These are phyloP conservation scores for Amanita fuliginea DNA, from an alignment of 768 basidiomycete genomes.

Conservation along the genomic window DNA sequence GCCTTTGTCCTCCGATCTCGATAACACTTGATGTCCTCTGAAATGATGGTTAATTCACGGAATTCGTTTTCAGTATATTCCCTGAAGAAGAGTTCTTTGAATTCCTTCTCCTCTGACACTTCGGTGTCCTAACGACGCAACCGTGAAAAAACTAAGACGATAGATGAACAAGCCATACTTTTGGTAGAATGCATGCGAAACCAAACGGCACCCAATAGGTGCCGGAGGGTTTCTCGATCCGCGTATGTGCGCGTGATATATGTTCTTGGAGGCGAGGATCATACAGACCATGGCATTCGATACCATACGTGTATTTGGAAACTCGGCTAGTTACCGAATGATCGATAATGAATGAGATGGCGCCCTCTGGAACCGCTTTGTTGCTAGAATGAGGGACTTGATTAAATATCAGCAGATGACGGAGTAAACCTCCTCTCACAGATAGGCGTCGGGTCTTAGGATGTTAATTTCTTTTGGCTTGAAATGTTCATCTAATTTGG, in stretches of 20 bases:
- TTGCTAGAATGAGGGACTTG: slow-evolving; percentile 8
- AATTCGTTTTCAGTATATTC: slow-evolving; percentile 6
- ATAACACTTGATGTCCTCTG: slow-evolving; percentile 10
- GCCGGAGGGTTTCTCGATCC: slow-evolving; percentile 2
- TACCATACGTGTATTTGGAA: slow-evolving; percentile 10
- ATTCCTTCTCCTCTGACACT: slow-evolving; percentile 16
- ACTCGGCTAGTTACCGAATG: slow-evolving; percentile 11
- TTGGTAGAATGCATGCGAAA: slow-evolving; percentile 9
- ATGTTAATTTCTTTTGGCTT: slow-evolving; percentile 22
- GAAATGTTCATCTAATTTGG: slow-evolving; percentile 26
- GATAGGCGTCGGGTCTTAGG: slow-evolving; percentile 31
- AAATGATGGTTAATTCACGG: slow-evolving; percentile 4
- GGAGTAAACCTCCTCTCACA: slow-evolving; percentile 22
- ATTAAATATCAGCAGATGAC: background rate
- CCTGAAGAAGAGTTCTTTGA: slow-evolving; percentile 8
- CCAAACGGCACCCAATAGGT: background rate
- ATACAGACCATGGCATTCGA: slow-evolving; percentile 3
- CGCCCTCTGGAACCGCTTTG: slow-evolving; percentile 17
- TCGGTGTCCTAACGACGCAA: slow-evolving; percentile 10
- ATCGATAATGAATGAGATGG: slow-evolving; percentile 14
- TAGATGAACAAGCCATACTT: background rate
- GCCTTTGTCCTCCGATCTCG: slow-evolving; percentile 8
- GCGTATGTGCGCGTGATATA: background rate
- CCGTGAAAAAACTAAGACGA: background rate
- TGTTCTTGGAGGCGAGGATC: slow-evolving; percentile 8